These are phyloP conservation scores for Onygenales sp. DNA, from an alignment of 2,329 filamentous ascomycete genomes.

Conservation along the genomic window DNA sequence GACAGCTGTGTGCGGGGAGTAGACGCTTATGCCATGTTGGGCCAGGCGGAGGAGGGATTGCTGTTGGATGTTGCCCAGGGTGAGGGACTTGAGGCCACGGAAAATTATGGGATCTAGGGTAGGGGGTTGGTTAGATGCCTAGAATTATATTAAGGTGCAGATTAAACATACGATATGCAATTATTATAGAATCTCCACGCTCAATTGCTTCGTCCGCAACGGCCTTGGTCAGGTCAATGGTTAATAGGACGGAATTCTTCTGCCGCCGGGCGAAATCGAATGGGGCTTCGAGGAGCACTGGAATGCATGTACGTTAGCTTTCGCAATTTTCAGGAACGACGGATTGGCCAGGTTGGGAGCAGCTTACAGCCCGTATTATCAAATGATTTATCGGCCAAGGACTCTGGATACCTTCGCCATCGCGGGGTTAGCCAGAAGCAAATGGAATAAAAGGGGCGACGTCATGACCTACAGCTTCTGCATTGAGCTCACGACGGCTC, in stretches of 20 bases:
- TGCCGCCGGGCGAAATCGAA: slow-evolving; percentile 47
- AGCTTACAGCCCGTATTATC: slow-evolving; percentile 78
- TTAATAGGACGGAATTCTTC: slow-evolving; percentile 63
- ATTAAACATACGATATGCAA: slow-evolving; percentile 70
- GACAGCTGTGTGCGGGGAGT: slow-evolving; percentile 89
- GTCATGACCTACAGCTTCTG: slow-evolving; percentile 56
- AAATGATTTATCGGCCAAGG: slow-evolving; percentile 79
- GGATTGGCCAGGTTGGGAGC: not conserved
- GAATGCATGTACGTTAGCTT: not conserved
- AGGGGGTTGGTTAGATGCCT: not conserved
- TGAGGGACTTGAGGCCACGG: slow-evolving; percentile 79
- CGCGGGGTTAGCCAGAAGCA: slow-evolving; percentile 8
- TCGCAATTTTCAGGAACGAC: not conserved
- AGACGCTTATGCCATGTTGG: slow-evolving; percentile 84
- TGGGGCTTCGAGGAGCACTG: slow-evolving; percentile 61
- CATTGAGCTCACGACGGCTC: slow-evolving; percentile 68
- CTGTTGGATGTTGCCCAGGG: slow-evolving; percentile 76
- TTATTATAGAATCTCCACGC: slow-evolving; percentile 64
- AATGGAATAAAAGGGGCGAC: not conserved
- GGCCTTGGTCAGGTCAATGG: slow-evolving; percentile 80
- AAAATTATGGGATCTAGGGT: slow-evolving; percentile 87
- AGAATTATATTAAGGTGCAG: not conserved
- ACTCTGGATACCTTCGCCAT: slow-evolving; percentile 66
- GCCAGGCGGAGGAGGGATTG: slow-evolving; percentile 71
- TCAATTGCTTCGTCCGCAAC: slow-evolving; percentile 85